phyloP scores from a whole-genome alignment of 257 asterid species.

The Verbena officinalis region DNA sequence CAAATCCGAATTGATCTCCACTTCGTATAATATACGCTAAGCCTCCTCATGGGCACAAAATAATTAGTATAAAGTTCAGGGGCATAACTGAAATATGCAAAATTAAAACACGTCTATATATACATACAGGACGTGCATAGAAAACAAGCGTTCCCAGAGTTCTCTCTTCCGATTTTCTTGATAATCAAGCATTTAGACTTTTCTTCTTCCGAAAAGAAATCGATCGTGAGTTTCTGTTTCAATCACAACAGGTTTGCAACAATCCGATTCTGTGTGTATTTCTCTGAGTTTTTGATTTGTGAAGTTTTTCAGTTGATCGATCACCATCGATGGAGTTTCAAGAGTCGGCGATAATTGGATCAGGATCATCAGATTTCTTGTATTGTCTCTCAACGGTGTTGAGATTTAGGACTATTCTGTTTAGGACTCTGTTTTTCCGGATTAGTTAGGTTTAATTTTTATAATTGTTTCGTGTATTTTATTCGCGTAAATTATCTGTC shows the following conservation, averaged over 20 bases:
- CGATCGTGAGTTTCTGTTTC: neutral
- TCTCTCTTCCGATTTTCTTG: neutral
- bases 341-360: conserved; percentile 21
- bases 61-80: too few relatives aligned
- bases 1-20: too few relatives aligned
- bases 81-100: too few relatives aligned
- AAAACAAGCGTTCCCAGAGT: too few relatives aligned
- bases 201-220: too few relatives aligned
- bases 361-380: conserved; percentile 12
- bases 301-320: conserved; percentile 6
- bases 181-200: neutral
- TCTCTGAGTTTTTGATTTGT: conserved; percentile 14
- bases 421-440: conserved; percentile 17
- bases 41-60: too few relatives aligned
- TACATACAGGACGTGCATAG: too few relatives aligned
- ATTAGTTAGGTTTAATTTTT: conserved; percentile 7
- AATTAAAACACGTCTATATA: too few relatives aligned
- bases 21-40: too few relatives aligned
- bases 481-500: neutral
- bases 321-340: conserved; percentile 14
- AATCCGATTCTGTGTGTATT: neutral
- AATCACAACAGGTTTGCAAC: conserved; percentile 28
- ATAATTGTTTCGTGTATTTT: neutral
- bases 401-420: conserved; percentile 12
- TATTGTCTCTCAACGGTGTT: conserved; percentile 14